Base-by-base conservation (phyloP, 352 stramenopile genomes). In the Phytophthora podocarpi region DNA sequence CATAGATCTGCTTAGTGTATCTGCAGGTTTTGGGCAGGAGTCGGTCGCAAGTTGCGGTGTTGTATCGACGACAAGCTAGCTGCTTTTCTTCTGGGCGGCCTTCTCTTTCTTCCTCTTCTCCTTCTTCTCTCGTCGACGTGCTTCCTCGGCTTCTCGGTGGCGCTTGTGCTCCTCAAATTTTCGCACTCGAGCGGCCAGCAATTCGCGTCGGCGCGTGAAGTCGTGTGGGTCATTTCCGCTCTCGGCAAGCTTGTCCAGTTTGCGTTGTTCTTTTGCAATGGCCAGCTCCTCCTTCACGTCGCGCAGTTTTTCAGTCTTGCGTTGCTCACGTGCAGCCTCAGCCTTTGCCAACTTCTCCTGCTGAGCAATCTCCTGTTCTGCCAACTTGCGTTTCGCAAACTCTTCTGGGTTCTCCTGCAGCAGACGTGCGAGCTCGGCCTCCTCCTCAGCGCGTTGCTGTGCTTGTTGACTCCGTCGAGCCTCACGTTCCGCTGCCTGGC, bases 251-350 rank as follows among this genome's bases (percentile, higher is more conserved):
- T 63, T 72, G 50, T 85, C 59, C n/a, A 93, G 69, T 39, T 73
- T 67, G 23, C 78, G 80, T 24, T 89, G 74, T 43, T 91, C 80
- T 40, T 85, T 85, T 13, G 73, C 72, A 52, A 88, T 87, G 31
- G 76, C 76, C 20, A 78, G 62, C 56, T 85, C 78, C 34, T 90
- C 83, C 18, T 90, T 76, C 11, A 85, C 54, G 46, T 88, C 76
- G 7, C 59, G 73, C 6, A 88, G 55, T 5, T 76, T 76, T 51
- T 78, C 75, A 8, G 65, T 72, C 39, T 77, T 82, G 49, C 87
- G 85, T 16, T 48, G 51, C 9, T 68, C 77, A 3, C 83, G 63
- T 34, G 83, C 85, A 7, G 70, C 69, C 10, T 77, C 60, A 21
- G 67, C 62, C 6, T 60, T 68, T 5, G 51, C 61, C 16, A 76